Conservation (phyloP, 176 grass and related monocot species). For the Paspalum notatum region DNA sequence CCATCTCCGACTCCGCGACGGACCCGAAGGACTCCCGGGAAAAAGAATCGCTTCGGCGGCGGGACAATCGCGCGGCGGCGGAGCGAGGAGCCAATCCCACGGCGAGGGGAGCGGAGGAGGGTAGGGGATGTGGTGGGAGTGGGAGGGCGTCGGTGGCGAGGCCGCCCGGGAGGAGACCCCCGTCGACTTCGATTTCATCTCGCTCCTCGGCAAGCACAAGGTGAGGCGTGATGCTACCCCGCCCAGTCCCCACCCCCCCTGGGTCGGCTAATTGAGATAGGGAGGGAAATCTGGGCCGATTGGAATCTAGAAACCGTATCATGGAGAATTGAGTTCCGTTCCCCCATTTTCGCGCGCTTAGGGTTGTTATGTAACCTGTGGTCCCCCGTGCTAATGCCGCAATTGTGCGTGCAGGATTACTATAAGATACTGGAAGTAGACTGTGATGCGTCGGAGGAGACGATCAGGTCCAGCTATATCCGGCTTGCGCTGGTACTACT, state of each 20-base stretch:
- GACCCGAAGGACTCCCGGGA: background rate
- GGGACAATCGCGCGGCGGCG: background rate
- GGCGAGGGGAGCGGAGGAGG: background rate
- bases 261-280: too few relatives aligned
- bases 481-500: constrained; percentile 66
- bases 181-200: constrained; percentile 79
- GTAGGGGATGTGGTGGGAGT: constrained; percentile 71
- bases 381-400: background rate
- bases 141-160: constrained; percentile 60
- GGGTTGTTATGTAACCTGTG: background rate
- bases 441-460: constrained; percentile 84
- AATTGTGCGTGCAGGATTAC: constrained; percentile 79
- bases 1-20: constrained; percentile 39
- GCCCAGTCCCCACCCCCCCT: too few relatives aligned
- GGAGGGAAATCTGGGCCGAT: background rate
- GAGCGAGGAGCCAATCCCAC: background rate
- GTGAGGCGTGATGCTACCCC: constrained; percentile 22
- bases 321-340: background rate
- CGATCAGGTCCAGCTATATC: constrained; percentile 95
- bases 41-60: constrained; percentile 7
- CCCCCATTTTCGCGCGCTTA: background rate
- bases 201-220: constrained; percentile 67
- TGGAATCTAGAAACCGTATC: background rate
- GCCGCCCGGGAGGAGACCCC: constrained; percentile 62
- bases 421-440: constrained; percentile 92